Conservation (phyloP, 139 green algal species). For the Raphidocelis subcapitata region DNA sequence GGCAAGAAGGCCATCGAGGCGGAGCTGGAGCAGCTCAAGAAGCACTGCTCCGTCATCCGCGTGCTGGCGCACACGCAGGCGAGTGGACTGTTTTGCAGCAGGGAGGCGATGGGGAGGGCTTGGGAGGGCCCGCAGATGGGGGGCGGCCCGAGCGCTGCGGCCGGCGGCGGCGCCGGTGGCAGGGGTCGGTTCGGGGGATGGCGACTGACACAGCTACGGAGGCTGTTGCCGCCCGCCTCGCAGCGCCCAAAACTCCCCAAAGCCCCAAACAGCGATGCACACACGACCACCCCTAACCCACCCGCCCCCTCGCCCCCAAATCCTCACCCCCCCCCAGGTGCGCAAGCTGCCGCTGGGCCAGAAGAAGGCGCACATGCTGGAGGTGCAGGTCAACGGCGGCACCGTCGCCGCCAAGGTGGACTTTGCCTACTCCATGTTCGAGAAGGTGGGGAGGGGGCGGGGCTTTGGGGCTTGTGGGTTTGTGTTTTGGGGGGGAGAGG, state of each 20-base stretch:
- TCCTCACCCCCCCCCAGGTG: conserved; percentile 21
- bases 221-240: too few relatives aligned
- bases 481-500: too few relatives aligned
- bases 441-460: conserved; percentile 69
- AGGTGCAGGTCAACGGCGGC: conserved; percentile 99
- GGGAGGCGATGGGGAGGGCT: too few relatives aligned
- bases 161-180: too few relatives aligned
- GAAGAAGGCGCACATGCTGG: conserved; percentile 99
- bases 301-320: too few relatives aligned
- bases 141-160: too few relatives aligned
- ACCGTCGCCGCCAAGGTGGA: conserved; percentile 93
- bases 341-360: conserved; percentile 82
- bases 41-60: conserved; percentile 89
- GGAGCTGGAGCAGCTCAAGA: conserved; percentile 93
- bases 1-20: conserved; percentile 89
- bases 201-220: too few relatives aligned
- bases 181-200: too few relatives aligned
- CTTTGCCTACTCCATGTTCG: conserved; percentile 91
- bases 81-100: conserved; percentile 28
- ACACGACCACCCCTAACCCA: too few relatives aligned
- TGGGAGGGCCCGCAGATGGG: too few relatives aligned
- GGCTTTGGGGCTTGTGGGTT: background rate
- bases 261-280: too few relatives aligned
- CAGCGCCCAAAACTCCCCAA: too few relatives aligned
- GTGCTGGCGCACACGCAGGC: conserved; percentile 96